These are phyloP conservation scores for Naganishia onofrii DNA, from an alignment of 768 basidiomycete species.

Conservation along the genomic window DNA sequence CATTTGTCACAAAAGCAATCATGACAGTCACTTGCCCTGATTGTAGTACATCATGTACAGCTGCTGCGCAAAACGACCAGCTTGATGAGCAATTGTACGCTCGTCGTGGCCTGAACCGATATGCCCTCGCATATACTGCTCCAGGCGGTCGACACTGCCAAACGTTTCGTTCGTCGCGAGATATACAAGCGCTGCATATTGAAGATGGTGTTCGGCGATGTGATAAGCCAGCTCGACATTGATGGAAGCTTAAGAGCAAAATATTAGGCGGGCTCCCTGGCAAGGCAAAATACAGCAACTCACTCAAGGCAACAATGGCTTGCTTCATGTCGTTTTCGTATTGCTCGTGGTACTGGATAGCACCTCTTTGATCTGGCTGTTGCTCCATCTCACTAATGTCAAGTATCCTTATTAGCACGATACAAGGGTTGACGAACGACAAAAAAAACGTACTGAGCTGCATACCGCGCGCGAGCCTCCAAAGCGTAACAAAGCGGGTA, in stretches of 20 bases:
- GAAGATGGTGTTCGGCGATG: slow-evolving; percentile 25
- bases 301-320: slow-evolving; percentile 24
- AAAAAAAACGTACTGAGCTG: slow-evolving; percentile 17
- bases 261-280: background rate
- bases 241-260: slow-evolving; percentile 1
- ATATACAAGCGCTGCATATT: slow-evolving; percentile 22
- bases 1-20: background rate
- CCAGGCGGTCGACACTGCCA: slow-evolving; percentile 6
- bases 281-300: background rate
- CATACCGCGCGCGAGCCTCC: slow-evolving; percentile 20
- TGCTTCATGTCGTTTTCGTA: slow-evolving; percentile 26
- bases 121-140: slow-evolving; percentile 22
- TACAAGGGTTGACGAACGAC: background rate
- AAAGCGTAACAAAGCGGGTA: slow-evolving; percentile 28
- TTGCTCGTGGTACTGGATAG: slow-evolving; percentile 10
- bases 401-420: background rate
- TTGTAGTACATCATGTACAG: slow-evolving; percentile 26
- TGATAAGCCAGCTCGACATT: slow-evolving; percentile 23
- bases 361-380: slow-evolving; percentile 12
- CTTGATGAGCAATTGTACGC: slow-evolving; percentile 5
- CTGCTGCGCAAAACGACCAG: slow-evolving; percentile 13
- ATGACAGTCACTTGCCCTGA: slow-evolving; percentile 3
- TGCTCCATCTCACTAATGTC: background rate
- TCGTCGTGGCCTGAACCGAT: slow-evolving; percentile 5
- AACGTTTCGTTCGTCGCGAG: slow-evolving; percentile 7